Percentiles rank a stretch among this genome's conserved stretches.
phyloP scores from a whole-genome alignment of 495 filamentous ascomycete genomes.

The Tuber brumale region DNA sequence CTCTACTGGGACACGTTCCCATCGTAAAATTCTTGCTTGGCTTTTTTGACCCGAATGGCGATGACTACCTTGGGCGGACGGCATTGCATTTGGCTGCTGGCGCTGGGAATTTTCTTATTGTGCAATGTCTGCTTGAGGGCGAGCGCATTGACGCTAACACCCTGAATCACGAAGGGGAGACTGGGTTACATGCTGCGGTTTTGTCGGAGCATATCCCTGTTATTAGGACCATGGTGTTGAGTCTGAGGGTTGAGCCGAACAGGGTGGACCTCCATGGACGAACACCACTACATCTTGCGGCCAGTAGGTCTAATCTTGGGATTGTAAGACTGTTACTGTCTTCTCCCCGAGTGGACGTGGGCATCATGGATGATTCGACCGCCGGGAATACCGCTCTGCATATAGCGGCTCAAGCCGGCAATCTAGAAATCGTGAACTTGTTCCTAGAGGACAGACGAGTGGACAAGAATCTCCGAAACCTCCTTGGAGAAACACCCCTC shows the following conservation, averaged over 20 bases:
- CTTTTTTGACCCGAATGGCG: background rate
- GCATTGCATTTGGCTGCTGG: constrained; percentile 4
- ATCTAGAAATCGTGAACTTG: background rate
- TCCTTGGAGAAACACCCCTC: constrained; percentile 17
- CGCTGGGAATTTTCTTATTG: background rate
- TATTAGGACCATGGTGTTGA: background rate
- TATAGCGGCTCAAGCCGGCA: background rate
- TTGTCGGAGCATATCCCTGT: constrained; percentile 1
- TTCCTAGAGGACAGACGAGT: background rate
- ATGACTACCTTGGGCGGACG: background rate
- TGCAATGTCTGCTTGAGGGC: background rate
- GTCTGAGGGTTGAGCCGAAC: background rate
- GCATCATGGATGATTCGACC: too few species aligned
- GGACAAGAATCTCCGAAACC: background rate
- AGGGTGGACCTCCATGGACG: background rate
- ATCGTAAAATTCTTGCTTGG: background rate
- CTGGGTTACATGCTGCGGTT: constrained; percentile 1
- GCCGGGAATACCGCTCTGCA: background rate
- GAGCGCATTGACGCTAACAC: background rate
- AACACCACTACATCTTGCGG: background rate
- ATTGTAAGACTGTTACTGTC: background rate
- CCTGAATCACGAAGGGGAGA: background rate
- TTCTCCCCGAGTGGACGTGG: background rate
- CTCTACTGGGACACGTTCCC: constrained; percentile 3
- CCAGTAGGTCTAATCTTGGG: background rate